Percentiles rank a stretch among this genome's conserved stretches.
Evolutionary conservation across 2,329 filamentous ascomycete genomes (phyloP).

Genomic region (Talaromyces sp.): DNA sequence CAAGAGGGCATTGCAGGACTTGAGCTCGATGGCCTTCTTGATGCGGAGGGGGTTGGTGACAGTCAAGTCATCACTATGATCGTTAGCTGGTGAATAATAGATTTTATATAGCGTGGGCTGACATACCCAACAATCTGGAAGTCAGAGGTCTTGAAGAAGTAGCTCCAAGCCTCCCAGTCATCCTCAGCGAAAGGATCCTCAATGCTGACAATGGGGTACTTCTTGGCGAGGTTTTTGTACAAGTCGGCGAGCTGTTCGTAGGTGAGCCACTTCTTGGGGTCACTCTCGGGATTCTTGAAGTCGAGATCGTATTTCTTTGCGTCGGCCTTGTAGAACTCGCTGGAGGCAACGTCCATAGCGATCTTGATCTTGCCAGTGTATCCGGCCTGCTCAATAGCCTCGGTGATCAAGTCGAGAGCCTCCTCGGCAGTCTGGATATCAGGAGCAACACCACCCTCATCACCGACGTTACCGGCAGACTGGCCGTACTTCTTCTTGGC

Average conservation of each 20-base stretch:
- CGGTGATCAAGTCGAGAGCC: conserved; percentile 92
- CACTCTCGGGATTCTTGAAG: conserved; percentile 99
- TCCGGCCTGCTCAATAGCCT: conserved; percentile 89
- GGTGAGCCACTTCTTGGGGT: conserved; percentile 95
- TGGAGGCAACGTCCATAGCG: conserved; percentile 98
- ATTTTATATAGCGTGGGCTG: background rate
- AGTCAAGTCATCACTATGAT: conserved; percentile 79
- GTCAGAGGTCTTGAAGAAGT: conserved; percentile 99
- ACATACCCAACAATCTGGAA: conserved; percentile 85
- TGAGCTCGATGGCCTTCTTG: conserved; percentile 99
- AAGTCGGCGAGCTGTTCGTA: conserved; percentile 94
- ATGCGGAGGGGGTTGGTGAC: conserved; percentile 99
- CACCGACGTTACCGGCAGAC: conserved; percentile 97
- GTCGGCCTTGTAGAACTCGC: conserved; percentile 97
- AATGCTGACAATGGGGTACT: conserved; percentile 98
- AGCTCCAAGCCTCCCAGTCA: conserved; percentile 99
- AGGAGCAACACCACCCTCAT: conserved; percentile 98
- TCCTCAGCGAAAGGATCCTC: conserved; percentile 99
- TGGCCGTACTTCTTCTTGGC: conserved; percentile 99
- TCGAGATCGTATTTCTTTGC: conserved; percentile 99
- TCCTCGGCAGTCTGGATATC: conserved; percentile 97
- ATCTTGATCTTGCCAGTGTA: conserved; percentile 97
- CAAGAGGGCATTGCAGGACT: conserved; percentile 96
- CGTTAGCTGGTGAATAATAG: conserved; percentile 2
- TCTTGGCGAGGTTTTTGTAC: conserved; percentile 82